Evolutionary conservation across 2,329 filamentous ascomycete genomes (phyloP), one percentile per base, ranked within the genome.

Genomic region (Penicillium crustosum): DNA sequence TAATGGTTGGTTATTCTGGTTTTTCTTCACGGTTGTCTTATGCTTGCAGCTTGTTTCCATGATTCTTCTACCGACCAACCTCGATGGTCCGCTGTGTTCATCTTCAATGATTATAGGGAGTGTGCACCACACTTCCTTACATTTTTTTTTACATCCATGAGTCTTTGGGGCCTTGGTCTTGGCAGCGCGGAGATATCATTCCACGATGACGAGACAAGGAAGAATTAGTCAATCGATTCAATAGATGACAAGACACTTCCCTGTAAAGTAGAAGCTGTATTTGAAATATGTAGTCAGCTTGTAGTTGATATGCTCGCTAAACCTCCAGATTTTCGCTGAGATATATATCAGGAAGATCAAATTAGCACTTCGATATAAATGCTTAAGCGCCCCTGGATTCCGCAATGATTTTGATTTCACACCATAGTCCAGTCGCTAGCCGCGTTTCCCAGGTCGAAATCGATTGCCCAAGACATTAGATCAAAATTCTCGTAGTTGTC

Each of bases 1-100:
- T 66, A 64, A 61, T 65, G 65, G 58, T 61, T 57, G 55, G 55
- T 52, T 53, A 25, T 45, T 59, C 45, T 49, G 53, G 38, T 42
- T 59, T 50, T 50, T 49, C 54, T 49, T 53, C 21, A 55, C 35
- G 52, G 44, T 57, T 57, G 44, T 60, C 29, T 50, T 49, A 17
- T 52, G 52, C 41, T 35, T 51, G 36, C 49, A 52, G 36, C 29
- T 53, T 55, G 33, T 50, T 48, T 51, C 31, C 38, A 50, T 55
- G 35, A 50, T 45, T 55, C 47, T 50, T 57, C 57, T 55, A 53
- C 17, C 29, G 38, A 45, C 45, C 15, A 31, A 48, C n/a, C 39
- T 49, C 38, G 42, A 38, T 54, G 58, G 59, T 38, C 49, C 36
- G 29, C 29, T 48, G 42, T 48, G 49, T 48, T 53, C 36, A 48